Base-by-base conservation (phyloP, 176 grass and related monocot species). In the Juncus inflexus region DNA sequence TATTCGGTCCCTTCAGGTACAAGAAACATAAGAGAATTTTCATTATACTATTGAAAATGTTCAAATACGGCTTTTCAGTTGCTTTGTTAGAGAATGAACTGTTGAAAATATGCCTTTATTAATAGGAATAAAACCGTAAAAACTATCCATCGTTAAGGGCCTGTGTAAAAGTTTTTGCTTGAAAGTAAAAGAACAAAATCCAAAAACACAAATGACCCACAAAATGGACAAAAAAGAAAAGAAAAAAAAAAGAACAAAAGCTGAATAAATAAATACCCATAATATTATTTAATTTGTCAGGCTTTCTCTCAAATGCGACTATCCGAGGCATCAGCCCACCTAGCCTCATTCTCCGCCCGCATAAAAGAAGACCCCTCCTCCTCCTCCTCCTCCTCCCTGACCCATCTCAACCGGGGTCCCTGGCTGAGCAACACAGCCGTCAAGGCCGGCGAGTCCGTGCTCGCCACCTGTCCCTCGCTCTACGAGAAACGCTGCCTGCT, bases 261-360 rank as follows among this genome's bases (percentile, higher is more conserved):
- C 62, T 40, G 80, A 42, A 55, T 42, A 69, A 55, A 57, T 82
- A 72, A 67, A 41, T 58, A 75, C 56, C 71, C 67, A 35, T 63
- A n/a, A 55, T 66, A 28, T 77, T 6, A 42, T 72, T 47, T 47
- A 47, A 47, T 47, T 47, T 9, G 42, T 72, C 62, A 97, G 92
- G 92, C 92, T 64, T 97, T 97, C 85, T 91, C 79, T 76, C 92
- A 97, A 86, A 97, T 97, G 92, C 82, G 92, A 52, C 62, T 97
- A 40, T 42, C 85, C 2, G 92, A 97, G 72, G 92, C 92, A 51
- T 91, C 92, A 37, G 79, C 77, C 19, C 82, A 91, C 81, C 74
- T 97, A 62, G 67, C 87, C 75, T 80, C 87, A 78, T 97, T 97
- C 81, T 86, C 87, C 36, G 35, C 45, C 4, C 80, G 82, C 83